phyloP scores from a whole-genome alignment of 2,329 filamentous ascomycete species.

The Cladophialophora bantiana region DNA sequence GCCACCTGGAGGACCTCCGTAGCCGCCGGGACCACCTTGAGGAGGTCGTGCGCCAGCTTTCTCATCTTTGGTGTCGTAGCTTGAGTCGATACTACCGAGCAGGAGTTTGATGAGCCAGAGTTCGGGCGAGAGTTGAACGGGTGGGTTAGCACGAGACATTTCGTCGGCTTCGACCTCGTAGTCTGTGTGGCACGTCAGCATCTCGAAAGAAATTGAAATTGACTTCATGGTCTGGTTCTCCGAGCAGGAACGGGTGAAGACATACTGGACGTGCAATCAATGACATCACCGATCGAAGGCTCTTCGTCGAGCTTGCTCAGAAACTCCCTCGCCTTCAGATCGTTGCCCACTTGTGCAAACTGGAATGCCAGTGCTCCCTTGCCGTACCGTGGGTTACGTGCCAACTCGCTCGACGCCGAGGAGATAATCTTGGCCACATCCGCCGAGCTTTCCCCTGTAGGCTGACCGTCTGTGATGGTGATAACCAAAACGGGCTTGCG shows the following conservation, averaged over 20 bases:
- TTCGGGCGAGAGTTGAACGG: constrained; percentile 69
- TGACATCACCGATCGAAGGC: constrained; percentile 64
- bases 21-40: constrained; percentile 41
- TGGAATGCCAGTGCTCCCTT: constrained; percentile 69
- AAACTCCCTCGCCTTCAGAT: constrained; percentile 69
- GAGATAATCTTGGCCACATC: constrained; percentile 65
- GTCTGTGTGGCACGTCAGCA: constrained; percentile 51
- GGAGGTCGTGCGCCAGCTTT: constrained; percentile 52
- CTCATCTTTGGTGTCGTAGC: constrained; percentile 71
- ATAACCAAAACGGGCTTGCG: constrained; percentile 71
- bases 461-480: constrained; percentile 71
- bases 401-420: constrained; percentile 60
- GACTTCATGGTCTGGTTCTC: neutral
- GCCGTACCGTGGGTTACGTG: constrained; percentile 59
- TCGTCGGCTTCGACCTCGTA: constrained; percentile 72
- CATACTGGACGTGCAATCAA: constrained; percentile 74
- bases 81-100: constrained; percentile 70
- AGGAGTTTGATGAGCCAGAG: constrained; percentile 73
- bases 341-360: constrained; percentile 73
- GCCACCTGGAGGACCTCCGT: constrained; percentile 39
- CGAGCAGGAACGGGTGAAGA: constrained; percentile 28
- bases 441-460: constrained; percentile 66
- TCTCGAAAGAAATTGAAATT: neutral
- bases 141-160: constrained; percentile 67
- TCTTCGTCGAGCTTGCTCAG: constrained; percentile 69